Conservation (phyloP, 371 early-diverging fungal species). For the Vairimorpha ceranae region DNA sequence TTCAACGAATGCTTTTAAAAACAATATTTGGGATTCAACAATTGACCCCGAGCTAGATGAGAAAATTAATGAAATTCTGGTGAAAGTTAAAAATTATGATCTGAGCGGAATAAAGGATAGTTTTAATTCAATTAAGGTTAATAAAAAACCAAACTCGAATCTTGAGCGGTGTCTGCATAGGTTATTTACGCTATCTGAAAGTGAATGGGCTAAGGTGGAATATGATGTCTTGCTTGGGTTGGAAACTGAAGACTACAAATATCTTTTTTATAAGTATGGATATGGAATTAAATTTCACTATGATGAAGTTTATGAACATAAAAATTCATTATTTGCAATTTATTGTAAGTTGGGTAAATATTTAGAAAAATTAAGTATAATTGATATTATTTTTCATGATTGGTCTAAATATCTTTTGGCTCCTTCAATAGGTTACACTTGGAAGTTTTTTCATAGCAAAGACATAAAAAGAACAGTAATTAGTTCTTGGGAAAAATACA, state of each 20-base stretch:
- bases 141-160: neutral
- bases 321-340: neutral
- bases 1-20: neutral
- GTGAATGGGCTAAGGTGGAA: neutral
- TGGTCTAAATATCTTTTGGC: neutral
- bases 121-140: neutral
- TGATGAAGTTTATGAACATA: neutral
- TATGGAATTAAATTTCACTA: neutral
- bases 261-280: neutral
- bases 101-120: neutral
- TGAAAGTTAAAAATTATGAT: no score
- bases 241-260: neutral
- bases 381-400: neutral
- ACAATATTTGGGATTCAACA: neutral
- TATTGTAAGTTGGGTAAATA: neutral
- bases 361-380: neutral
- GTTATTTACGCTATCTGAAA: neutral
- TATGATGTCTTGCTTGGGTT: neutral
- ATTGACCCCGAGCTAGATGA: no score
- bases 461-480: neutral
- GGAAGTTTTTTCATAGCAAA: neutral
- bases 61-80: no score
- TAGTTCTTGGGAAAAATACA: neutral
- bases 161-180: neutral
- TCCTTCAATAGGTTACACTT: neutral